A percentile compares a stretch with the other conserved stretches of the same genome.
These are phyloP conservation scores for Paracoccidioides brasiliensis DNA, from an alignment of 2,329 filamentous ascomycete genomes.

Conservation along the genomic window DNA sequence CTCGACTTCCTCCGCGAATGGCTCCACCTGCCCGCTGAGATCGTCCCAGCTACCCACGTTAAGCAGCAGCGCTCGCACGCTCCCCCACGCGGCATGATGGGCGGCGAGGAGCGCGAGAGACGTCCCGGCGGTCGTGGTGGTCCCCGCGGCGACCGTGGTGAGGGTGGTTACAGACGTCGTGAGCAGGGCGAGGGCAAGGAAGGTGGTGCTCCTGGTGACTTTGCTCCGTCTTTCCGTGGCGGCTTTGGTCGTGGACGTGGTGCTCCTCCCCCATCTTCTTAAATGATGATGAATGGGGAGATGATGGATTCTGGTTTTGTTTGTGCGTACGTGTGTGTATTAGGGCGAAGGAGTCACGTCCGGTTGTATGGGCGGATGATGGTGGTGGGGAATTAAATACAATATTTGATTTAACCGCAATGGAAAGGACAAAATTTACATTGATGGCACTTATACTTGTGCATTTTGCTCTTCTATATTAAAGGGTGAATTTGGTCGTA, in stretches of 20 bases:
- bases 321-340: background rate
- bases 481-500: background rate
- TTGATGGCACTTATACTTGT: background rate
- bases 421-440: background rate
- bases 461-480: background rate
- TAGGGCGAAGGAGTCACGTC: background rate
- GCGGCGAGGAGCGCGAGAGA: conserved; percentile 67
- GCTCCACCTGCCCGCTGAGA: conserved; percentile 98
- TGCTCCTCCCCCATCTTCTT: conserved; percentile 37
- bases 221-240: conserved; percentile 85
- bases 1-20: conserved; percentile 99
- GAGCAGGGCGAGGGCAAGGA: conserved; percentile 81
- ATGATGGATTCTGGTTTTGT: background rate
- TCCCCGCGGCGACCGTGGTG: conserved; percentile 55
- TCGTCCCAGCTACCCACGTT: conserved; percentile 98
- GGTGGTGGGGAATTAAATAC: background rate
- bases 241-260: conserved; percentile 81
- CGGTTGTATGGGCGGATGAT: background rate
- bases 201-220: conserved; percentile 81
- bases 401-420: background rate
- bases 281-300: conserved; percentile 5
- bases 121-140: conserved; percentile 74
- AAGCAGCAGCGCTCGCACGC: conserved; percentile 99
- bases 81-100: conserved; percentile 97
- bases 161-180: conserved; percentile 83